phyloP scores from a whole-genome alignment of 2,329 filamentous ascomycete genomes.

The Fusarium sp. region DNA sequence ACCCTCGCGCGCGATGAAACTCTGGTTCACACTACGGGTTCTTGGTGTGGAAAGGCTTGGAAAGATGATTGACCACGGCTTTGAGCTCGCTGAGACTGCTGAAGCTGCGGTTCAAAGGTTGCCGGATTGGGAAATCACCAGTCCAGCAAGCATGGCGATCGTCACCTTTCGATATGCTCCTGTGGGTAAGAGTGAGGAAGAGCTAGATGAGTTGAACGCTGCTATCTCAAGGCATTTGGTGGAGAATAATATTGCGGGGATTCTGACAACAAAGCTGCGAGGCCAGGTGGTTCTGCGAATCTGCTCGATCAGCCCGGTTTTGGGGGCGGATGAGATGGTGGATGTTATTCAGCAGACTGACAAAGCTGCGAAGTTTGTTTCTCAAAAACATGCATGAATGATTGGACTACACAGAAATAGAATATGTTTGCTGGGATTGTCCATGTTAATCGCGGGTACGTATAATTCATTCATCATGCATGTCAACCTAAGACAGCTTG shows the following conservation, averaged over 20 bases:
- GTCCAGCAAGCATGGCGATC: slow-evolving; percentile 24
- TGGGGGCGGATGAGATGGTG: slow-evolving; percentile 4
- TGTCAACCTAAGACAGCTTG: too few species aligned
- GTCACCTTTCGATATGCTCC: slow-evolving; percentile 23
- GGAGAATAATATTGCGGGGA: background rate
- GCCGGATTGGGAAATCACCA: slow-evolving; percentile 5
- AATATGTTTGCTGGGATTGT: too few species aligned
- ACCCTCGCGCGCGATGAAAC: slow-evolving; percentile 13
- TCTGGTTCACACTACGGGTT: slow-evolving; percentile 22
- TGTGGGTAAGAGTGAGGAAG: background rate
- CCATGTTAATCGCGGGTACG: too few species aligned
- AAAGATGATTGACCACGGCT: slow-evolving; percentile 11
- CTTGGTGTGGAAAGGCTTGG: slow-evolving; percentile 9
- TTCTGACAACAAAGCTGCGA: slow-evolving; percentile 18
- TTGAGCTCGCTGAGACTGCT: slow-evolving; percentile 2
- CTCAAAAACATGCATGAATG: background rate
- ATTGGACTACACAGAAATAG: too few species aligned
- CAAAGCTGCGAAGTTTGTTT: background rate
- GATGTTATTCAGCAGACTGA: background rate
- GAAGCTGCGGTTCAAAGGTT: slow-evolving; percentile 4
- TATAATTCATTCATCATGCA: too few species aligned
- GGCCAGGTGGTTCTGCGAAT: slow-evolving; percentile 11
- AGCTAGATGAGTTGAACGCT: slow-evolving; percentile 7
- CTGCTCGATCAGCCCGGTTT: slow-evolving; percentile 13
- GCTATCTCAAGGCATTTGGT: slow-evolving; percentile 6